A percentile compares a stretch with the other conserved stretches of the same genome.
Conservation (phyloP, 768 basidiomycete species). For the Termitomyces sp. region DNA sequence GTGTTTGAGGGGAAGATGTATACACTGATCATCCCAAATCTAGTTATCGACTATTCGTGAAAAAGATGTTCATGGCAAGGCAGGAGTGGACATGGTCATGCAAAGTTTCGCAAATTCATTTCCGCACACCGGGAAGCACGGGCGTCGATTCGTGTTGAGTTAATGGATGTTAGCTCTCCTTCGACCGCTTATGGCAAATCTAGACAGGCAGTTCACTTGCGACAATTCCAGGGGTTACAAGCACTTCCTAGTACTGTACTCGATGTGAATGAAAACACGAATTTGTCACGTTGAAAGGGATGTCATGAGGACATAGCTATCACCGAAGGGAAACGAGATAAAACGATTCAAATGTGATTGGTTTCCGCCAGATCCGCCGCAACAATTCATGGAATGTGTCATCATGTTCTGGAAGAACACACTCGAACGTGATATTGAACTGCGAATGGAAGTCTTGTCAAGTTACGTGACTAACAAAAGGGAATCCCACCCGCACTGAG, state of each 20-base stretch:
- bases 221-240: not conserved
- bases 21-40: constrained; percentile 94
- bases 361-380: not conserved
- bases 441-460: not conserved
- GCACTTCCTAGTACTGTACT: not conserved
- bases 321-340: not conserved
- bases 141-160: not conserved
- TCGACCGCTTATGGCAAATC: not conserved
- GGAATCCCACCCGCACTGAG: not conserved
- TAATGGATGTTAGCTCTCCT: not conserved
- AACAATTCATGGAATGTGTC: not conserved
- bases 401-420: not conserved
- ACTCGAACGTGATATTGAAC: not conserved
- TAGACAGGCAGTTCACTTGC: not conserved
- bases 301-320: not conserved
- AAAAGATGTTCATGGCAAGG: constrained; percentile 17
- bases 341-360: not conserved
- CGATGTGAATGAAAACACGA: not conserved
- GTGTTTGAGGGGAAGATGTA: constrained; percentile 26
- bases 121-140: not conserved
- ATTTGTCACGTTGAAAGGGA: not conserved
- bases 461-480: not conserved
- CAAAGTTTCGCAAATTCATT: not conserved
- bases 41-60: constrained; percentile 96
- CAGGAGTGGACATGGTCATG: constrained; percentile 32